Percentiles rank a stretch among this genome's conserved stretches.
Conservation (phyloP, 139 green algal species). For the Auxenochlorella pyrenoidosa region DNA sequence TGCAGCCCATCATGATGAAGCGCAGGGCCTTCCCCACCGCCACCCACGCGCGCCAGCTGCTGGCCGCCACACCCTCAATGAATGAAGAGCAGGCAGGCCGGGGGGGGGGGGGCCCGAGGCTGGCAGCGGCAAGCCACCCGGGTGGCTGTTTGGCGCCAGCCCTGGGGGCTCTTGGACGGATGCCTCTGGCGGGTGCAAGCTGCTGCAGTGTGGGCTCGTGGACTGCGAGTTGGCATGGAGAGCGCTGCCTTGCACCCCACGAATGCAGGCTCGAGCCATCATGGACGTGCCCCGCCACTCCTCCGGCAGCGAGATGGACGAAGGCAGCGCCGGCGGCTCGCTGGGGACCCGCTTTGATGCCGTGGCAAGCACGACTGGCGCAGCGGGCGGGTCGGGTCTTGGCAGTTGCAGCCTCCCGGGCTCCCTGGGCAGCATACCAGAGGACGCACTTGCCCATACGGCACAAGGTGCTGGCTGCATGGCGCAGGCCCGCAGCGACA, state of each 20-base stretch:
- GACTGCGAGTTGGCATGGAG: too few relatives aligned
- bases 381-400: background rate
- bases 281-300: background rate
- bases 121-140: too few relatives aligned
- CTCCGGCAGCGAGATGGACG: background rate
- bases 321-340: background rate
- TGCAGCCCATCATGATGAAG: conserved; percentile 32
- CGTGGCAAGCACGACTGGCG: background rate
- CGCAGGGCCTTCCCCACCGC: conserved; percentile 16
- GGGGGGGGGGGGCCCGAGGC: too few relatives aligned
- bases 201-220: background rate
- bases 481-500: background rate
- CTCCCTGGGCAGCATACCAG: background rate
- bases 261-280: background rate
- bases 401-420: background rate
- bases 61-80: background rate
- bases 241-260: too few relatives aligned
- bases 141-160: too few relatives aligned
- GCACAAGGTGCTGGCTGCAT: too few relatives aligned
- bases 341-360: background rate
- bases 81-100: background rate
- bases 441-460: background rate
- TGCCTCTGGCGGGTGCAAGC: too few relatives aligned
- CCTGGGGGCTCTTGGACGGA: too few relatives aligned
- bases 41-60: conserved; percentile 3